Evolutionary conservation across 2,329 filamentous ascomycete species (phyloP).

Genomic region (Cadophora sp.): DNA sequence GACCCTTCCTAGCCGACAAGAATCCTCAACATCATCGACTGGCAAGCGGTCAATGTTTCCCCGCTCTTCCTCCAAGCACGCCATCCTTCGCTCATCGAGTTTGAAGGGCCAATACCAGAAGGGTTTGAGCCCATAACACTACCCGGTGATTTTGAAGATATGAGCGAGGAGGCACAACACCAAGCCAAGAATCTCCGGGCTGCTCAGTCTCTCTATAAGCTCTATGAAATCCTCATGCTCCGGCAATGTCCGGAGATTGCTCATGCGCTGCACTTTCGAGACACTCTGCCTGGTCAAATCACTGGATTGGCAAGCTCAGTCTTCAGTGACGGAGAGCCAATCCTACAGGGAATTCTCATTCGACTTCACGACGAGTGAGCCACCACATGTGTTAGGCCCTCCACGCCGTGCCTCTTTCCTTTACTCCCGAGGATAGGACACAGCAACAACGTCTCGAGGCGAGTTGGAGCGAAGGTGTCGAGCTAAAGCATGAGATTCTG

Average conservation of each 20-base stretch:
- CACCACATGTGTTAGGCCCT: not conserved
- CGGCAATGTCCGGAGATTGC: not conserved
- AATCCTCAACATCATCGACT: not conserved
- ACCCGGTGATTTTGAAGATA: not conserved
- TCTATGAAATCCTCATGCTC: not conserved
- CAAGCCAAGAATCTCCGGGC: not conserved
- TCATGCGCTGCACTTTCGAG: not conserved
- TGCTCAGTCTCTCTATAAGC: not conserved
- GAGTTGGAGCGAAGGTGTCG: not conserved
- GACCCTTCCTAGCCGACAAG: not conserved
- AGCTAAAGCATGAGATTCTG: not conserved
- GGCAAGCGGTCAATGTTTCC: not conserved
- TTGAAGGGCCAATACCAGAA: not conserved
- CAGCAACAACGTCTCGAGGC: not conserved
- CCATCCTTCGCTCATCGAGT: not conserved
- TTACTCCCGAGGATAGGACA: not conserved
- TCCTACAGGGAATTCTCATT: not conserved
- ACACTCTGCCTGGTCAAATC: not conserved
- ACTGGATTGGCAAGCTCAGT: conserved; percentile 1
- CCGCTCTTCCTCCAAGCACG: not conserved
- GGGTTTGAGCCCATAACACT: not conserved
- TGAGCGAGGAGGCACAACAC: not conserved
- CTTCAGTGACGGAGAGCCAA: not conserved
- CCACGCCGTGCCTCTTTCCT: not conserved
- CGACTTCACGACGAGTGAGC: not conserved